A percentile compares a stretch with the other conserved stretches of the same genome.
These are phyloP conservation scores for Xylariaceae sp. DNA, from an alignment of 2,329 filamentous ascomycete species.

Conservation along the genomic window DNA sequence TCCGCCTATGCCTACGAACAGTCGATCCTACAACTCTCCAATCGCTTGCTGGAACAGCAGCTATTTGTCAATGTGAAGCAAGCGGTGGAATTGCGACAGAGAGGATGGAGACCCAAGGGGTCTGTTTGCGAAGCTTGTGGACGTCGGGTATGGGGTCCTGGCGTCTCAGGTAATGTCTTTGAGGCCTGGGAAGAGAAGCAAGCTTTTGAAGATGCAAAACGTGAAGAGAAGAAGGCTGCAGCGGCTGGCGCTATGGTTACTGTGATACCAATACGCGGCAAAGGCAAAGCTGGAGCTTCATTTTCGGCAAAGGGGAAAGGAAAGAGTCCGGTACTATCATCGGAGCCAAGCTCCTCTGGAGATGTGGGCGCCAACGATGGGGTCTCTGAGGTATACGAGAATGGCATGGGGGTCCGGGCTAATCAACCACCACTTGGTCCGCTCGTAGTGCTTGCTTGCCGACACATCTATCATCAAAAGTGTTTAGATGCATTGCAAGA, in stretches of 20 bases:
- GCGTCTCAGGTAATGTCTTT: slow-evolving; percentile 70
- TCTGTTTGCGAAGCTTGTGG: slow-evolving; percentile 86
- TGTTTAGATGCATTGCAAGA: slow-evolving; percentile 62
- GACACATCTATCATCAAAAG: slow-evolving; percentile 64
- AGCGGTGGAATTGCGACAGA: slow-evolving; percentile 67
- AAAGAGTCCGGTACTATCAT: slow-evolving; percentile 43
- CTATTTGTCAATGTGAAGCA: slow-evolving; percentile 78
- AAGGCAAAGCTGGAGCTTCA: slow-evolving; percentile 30
- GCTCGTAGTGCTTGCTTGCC: slow-evolving; percentile 63
- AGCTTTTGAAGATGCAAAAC: slow-evolving; percentile 41
- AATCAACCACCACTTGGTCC: slow-evolving; percentile 53
- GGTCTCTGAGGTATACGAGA: slow-evolving; percentile 34
- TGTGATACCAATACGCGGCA: slow-evolving; percentile 29
- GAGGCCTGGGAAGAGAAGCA: slow-evolving; percentile 71
- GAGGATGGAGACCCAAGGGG: slow-evolving; percentile 82
- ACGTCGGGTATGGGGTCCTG: slow-evolving; percentile 80
- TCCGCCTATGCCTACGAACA: slow-evolving; percentile 94
- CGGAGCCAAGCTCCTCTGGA: slow-evolving; percentile 8
- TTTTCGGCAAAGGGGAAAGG: slow-evolving; percentile 43
- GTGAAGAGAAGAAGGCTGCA: slow-evolving; percentile 39
- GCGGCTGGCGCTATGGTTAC: background rate
- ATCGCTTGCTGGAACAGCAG: slow-evolving; percentile 80
- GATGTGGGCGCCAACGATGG: slow-evolving; percentile 9
- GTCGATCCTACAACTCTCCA: slow-evolving; percentile 78
- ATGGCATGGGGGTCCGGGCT: slow-evolving; percentile 31